phyloP scores from a whole-genome alignment of 129 eudicot genomes.

The Pittosporum tobira region DNA sequence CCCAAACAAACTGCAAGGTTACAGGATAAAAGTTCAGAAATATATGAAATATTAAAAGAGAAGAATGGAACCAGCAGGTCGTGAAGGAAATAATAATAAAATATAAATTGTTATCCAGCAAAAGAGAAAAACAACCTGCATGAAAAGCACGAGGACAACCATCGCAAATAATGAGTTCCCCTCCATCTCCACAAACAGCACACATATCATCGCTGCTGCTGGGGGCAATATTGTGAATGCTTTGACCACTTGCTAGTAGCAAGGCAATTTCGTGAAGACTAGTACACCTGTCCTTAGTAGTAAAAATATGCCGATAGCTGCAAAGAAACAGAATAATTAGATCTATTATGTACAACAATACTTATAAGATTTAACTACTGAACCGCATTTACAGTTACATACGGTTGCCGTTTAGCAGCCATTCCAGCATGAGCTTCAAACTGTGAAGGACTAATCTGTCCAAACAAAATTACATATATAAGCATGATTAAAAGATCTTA shows the following conservation, averaged over 20 bases:
- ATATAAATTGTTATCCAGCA: neutral
- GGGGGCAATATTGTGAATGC: slow-evolving; percentile 36
- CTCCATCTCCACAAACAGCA: slow-evolving; percentile 84
- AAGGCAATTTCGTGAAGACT: slow-evolving; percentile 85
- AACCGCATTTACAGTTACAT: slow-evolving; percentile 23
- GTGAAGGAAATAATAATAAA: neutral
- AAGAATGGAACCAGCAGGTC: neutral
- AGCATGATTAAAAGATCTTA: slow-evolving; percentile 1
- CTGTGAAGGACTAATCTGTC: slow-evolving; percentile 95
- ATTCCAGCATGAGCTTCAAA: slow-evolving; percentile 98
- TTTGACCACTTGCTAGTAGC: slow-evolving; percentile 77
- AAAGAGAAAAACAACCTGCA: slow-evolving; percentile 37
- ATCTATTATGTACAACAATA: neutral
- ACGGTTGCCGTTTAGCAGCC: slow-evolving; percentile 99
- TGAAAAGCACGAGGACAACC: slow-evolving; percentile 98
- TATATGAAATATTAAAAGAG: neutral
- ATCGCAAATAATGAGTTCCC: slow-evolving; percentile 59
- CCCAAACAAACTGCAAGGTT: slow-evolving; percentile 71
- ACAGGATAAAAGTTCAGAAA: neutral
- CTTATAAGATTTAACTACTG: neutral
- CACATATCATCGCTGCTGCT: slow-evolving; percentile 93
- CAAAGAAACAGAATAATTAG: slow-evolving; percentile 5
- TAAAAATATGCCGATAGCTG: slow-evolving; percentile 87
- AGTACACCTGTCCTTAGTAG: slow-evolving; percentile 62
- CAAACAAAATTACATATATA: neutral